These are phyloP conservation scores for Phylloporus arenicola DNA, from an alignment of 768 basidiomycete genomes.

Conservation along the genomic window DNA sequence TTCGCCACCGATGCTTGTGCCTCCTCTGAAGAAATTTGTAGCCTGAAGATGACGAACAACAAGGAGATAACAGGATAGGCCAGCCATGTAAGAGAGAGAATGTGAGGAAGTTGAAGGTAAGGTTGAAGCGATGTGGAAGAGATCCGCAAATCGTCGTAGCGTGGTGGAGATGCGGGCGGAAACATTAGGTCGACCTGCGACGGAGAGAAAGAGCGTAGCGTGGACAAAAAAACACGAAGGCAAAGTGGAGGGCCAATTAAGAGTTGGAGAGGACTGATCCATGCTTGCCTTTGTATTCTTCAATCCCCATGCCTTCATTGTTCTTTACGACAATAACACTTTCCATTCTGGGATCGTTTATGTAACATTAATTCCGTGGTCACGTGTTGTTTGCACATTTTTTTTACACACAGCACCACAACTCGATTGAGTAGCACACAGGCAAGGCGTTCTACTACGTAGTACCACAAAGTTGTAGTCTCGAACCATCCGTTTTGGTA, in stretches of 20 bases:
- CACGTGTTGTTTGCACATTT: too few species aligned
- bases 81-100: slow-evolving; percentile 89
- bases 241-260: slow-evolving; percentile 3
- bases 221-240: slow-evolving; percentile 9
- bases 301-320: slow-evolving; percentile 4
- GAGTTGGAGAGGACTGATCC: slow-evolving; percentile 3
- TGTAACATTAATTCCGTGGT: too few species aligned
- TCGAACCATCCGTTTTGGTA: too few species aligned
- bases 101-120: slow-evolving; percentile 73
- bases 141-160: slow-evolving; percentile 17
- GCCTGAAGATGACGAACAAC: too few species aligned
- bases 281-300: slow-evolving; percentile 25
- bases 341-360: too few species aligned
- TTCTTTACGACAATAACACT: too few species aligned
- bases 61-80: slow-evolving; percentile 89
- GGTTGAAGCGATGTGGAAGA: slow-evolving; percentile 54
- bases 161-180: slow-evolving; percentile 41
- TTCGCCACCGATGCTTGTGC: slow-evolving; percentile 61
- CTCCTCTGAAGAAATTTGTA: slow-evolving; percentile 63
- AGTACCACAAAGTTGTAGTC: too few species aligned
- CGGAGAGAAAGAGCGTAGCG: slow-evolving; percentile 14
- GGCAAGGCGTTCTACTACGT: too few species aligned
- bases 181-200: slow-evolving; percentile 41
- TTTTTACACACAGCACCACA: too few species aligned
- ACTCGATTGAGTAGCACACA: too few species aligned